Base-by-base conservation (phyloP, 2,329 filamentous ascomycete genomes). In the Phaeosphaeriaceae sp. region DNA sequence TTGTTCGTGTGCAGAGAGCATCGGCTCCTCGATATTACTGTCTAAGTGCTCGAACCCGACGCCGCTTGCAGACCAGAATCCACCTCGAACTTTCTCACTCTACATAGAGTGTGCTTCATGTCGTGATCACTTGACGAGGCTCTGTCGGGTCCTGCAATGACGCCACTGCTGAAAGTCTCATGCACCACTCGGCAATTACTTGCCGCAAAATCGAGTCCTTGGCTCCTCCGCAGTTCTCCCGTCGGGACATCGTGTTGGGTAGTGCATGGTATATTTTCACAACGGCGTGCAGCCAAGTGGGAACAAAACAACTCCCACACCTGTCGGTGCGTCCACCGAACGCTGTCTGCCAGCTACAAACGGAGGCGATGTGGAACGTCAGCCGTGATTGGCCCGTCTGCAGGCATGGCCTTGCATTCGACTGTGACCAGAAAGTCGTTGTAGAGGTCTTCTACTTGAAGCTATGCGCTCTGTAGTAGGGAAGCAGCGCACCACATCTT, bases 41-140 rank as follows among this genome's bases (percentile, higher is more conserved):
- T n/a, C n/a, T n/a, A 27, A 66, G 65, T 65, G 55, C 55, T 49
- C 50, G 50, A 53, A 48, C 44, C 60, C 48, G 17, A 54, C 27
- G 52, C 53, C 65, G 61, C 60, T 68, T 61, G 61, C 60, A 58
- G 67, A 59, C 40, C 46, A n/a, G 24, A 19, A 48, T 53, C 58
- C 57, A 63, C 45, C 63, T 67, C 59, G 58, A 66, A 50, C 51
- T 24, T 54, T 47, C 42, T 46, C 54, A 60, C 57, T 66, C 55
- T 66, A 54, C 55, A 57, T 56, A 54, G 58, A 64, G 56, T 58
- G 56, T 48, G 41, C 33, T 19, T 27, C 45, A 48, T 54, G 44
- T 55, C 47, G 48, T 54, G 42, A 52, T 58, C 41, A 52, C n/a
- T 40, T 40, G 36, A 45, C 36, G 36, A 40, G 36, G 36, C 36